Evolutionary conservation across 768 basidiomycete genomes (phyloP), one percentile per base, ranked within the genome.

Genomic region (Xerocomus potaroensis): DNA sequence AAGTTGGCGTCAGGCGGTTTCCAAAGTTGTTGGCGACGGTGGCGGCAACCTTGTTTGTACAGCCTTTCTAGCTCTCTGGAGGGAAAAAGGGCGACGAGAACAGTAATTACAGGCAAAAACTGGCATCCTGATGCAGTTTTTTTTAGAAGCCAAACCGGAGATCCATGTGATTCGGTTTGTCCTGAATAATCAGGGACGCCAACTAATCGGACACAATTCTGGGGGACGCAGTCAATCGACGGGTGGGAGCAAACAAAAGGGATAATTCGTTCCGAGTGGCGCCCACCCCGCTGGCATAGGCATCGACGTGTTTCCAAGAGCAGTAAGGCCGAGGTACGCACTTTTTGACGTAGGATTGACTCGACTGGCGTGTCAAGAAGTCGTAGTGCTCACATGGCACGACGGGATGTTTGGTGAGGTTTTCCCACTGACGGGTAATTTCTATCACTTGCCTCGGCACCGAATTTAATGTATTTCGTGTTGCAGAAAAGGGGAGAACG

Each of bases 1-100:
- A 63, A 57, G 55, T 60, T 36, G 61, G 55, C 55, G 58, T 45
- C 8, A 41, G 35, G 16, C 15, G 15, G 10, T 43, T 60, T 50
- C 58, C 61, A 29, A 49, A 38, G 29, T 43, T 26, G 56, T 45
- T 22, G 6, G 50, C 52, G 47, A 50, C 47, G 30, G 14, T 41
- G 46, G 41, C 29, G 43, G 46, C 44, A 57, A 37, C 51, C 49
- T 43, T 41, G 39, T 34, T 33, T 35, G 43, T 26, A 32, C 30
- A 14, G 33, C 14, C 26, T 47, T 27, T 32, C 35, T 3, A 21
- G 19, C 16, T 11, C n/a, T 43, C 47, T 46, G 14, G 33, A 36
- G 39, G 26, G 16, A 23, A 33, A 16, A 18, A 26, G 16, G 3
- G 16, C 15, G 10, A 24, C 26, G 1, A 19, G 14, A 21, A 32